Conservation (phyloP, 2,329 filamentous ascomycete species). For the Lachnellula suecica region DNA sequence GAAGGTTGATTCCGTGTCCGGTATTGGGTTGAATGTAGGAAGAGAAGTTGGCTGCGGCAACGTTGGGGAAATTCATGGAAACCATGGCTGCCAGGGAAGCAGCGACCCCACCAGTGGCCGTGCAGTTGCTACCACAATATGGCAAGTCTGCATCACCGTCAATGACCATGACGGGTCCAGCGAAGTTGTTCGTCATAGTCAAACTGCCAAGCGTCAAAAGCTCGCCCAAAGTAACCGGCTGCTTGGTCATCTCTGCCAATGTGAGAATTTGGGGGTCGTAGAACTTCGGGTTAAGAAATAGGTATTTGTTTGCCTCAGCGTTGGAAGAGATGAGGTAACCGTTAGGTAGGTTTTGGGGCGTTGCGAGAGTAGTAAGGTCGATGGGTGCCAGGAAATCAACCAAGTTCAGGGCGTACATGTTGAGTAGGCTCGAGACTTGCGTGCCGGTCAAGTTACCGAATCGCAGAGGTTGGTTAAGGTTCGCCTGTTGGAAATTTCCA, state of each 20-base stretch:
- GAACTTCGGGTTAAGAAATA: slow-evolving; percentile 50
- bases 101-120: slow-evolving; percentile 37
- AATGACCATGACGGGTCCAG: slow-evolving; percentile 57
- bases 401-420: slow-evolving; percentile 12
- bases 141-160: slow-evolving; percentile 52
- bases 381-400: slow-evolving; percentile 11
- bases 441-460: slow-evolving; percentile 33
- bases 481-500: slow-evolving; percentile 47
- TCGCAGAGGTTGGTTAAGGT: slow-evolving; percentile 29
- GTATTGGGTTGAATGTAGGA: slow-evolving; percentile 53
- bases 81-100: slow-evolving; percentile 30
- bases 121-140: slow-evolving; percentile 64
- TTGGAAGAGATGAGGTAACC: slow-evolving; percentile 54
- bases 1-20: slow-evolving; percentile 51
- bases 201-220: slow-evolving; percentile 52
- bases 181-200: slow-evolving; percentile 40
- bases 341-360: slow-evolving; percentile 37
- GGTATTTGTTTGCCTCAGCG: slow-evolving; percentile 48
- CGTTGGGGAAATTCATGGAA: slow-evolving; percentile 31
- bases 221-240: slow-evolving; percentile 59
- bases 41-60: slow-evolving; percentile 46
- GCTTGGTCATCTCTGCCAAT: slow-evolving; percentile 44
- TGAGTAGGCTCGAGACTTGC: slow-evolving; percentile 18
- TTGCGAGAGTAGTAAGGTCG: slow-evolving; percentile 20
- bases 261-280: slow-evolving; percentile 56